phyloP scores from a whole-genome alignment of 139 green algal genomes.

The Tetraselmis striata region DNA sequence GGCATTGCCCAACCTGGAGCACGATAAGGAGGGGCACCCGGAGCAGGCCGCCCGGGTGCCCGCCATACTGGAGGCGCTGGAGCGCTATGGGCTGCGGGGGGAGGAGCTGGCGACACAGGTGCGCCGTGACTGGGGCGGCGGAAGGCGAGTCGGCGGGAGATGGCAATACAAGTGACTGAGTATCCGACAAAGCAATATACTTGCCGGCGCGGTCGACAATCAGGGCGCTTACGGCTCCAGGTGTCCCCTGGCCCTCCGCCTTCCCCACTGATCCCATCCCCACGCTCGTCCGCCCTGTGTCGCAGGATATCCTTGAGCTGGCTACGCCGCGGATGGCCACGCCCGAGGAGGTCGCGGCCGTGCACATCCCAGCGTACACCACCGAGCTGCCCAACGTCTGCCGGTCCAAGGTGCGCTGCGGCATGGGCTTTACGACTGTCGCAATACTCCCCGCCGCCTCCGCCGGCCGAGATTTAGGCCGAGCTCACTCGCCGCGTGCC shows the following conservation, averaged over 20 bases:
- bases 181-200: no score
- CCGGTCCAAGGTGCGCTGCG: not conserved
- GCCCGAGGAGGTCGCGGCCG: not conserved
- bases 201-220: no score
- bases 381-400: not conserved
- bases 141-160: no score
- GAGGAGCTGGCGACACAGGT: slow-evolving; percentile 10
- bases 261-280: no score
- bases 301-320: not conserved
- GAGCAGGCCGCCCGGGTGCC: slow-evolving; percentile 44
- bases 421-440: no score
- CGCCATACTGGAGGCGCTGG: slow-evolving; percentile 42
- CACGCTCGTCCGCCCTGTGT: not conserved
- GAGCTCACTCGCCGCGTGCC: no score
- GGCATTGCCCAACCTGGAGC: not conserved
- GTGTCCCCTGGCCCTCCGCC: no score
- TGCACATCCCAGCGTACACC: not conserved
- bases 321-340: not conserved
- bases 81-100: slow-evolving; percentile 15
- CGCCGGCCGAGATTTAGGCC: no score
- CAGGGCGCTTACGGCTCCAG: no score
- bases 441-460: no score
- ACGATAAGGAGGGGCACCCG: slow-evolving; percentile 26
- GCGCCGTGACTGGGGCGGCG: not conserved
- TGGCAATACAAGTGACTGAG: no score